Conservation (phyloP, 768 basidiomycete species). For the Gyrodon lividus region DNA sequence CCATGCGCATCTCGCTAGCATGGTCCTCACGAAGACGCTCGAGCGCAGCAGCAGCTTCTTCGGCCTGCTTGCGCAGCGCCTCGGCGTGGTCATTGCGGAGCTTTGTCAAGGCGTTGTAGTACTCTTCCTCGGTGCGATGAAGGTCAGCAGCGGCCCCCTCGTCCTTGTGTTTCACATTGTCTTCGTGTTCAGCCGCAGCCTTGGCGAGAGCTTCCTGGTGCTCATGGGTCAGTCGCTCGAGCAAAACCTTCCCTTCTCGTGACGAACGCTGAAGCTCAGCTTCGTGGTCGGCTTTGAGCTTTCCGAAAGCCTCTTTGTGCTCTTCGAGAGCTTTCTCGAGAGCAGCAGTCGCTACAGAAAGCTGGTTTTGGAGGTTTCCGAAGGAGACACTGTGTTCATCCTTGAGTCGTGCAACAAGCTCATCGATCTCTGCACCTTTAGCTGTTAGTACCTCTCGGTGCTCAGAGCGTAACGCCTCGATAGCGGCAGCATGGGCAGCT, state of each 20-base stretch:
- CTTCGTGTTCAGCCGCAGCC: constrained; percentile 52
- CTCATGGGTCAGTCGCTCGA: constrained; percentile 49
- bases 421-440: constrained; percentile 43
- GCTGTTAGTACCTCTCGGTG: constrained; percentile 44
- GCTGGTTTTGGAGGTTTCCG: constrained; percentile 41
- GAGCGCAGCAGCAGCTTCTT: constrained; percentile 59
- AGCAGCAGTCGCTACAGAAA: constrained; percentile 40
- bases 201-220: constrained; percentile 53
- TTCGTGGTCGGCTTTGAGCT: constrained; percentile 53
- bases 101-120: constrained; percentile 77
- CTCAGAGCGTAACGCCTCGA: constrained; percentile 45
- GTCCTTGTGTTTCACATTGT: constrained; percentile 57
- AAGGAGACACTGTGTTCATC: constrained; percentile 46
- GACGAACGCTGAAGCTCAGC: constrained; percentile 52
- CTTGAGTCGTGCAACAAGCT: constrained; percentile 45
- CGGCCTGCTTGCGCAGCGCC: constrained; percentile 57
- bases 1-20: constrained; percentile 65
- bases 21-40: constrained; percentile 78
- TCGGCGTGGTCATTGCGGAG: constrained; percentile 72
- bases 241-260: constrained; percentile 51
- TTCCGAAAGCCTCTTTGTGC: constrained; percentile 60
- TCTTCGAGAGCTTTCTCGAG: constrained; percentile 52
- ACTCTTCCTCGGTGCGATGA: constrained; percentile 74
- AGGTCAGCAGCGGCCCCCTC: constrained; percentile 55
- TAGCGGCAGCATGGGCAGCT: constrained; percentile 44